Conservation (phyloP, 1,139 yeast genomes). For the Citeromyces hawaiiensis region DNA sequence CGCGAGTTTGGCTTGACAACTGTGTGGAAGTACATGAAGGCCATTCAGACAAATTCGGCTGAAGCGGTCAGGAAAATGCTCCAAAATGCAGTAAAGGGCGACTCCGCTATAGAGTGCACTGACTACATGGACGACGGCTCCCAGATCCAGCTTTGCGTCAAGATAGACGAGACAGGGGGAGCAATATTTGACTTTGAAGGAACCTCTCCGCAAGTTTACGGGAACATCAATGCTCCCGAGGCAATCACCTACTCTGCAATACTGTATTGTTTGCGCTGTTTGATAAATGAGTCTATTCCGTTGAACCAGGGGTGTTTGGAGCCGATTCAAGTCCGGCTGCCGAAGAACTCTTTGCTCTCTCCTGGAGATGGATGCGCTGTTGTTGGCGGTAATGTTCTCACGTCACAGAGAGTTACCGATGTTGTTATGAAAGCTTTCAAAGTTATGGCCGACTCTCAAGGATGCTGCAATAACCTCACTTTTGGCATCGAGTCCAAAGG, state of each 20-base stretch:
- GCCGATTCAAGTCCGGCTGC: constrained; percentile 25
- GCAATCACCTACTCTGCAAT: constrained; percentile 29
- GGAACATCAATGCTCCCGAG: constrained; percentile 28
- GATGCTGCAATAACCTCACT: constrained; percentile 29
- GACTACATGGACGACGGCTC: constrained; percentile 58
- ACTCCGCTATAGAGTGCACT: constrained; percentile 25
- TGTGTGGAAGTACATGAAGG: constrained; percentile 46
- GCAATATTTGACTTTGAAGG: constrained; percentile 47
- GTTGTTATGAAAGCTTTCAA: constrained; percentile 27
- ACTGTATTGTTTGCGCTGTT: constrained; percentile 27
- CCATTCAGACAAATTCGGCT: constrained; percentile 50
- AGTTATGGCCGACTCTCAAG: constrained; percentile 29
- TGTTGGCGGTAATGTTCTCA: constrained; percentile 34
- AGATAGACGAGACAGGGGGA: constrained; percentile 29
- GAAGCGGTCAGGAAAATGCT: constrained; percentile 33
- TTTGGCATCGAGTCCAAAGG: constrained; percentile 19
- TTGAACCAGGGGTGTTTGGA: constrained; percentile 31
- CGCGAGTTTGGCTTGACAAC: constrained; percentile 34
- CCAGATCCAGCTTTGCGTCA: constrained; percentile 28
- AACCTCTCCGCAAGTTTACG: constrained; percentile 26
- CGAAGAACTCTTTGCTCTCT: constrained; percentile 23
- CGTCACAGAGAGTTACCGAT: constrained; percentile 31
- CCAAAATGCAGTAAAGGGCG: constrained; percentile 19
- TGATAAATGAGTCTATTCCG: constrained; percentile 30
- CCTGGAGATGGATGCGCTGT: constrained; percentile 31